These are phyloP conservation scores for Mortierella sp. DNA, from an alignment of 371 early-diverging fungal species.

Conservation along the genomic window DNA sequence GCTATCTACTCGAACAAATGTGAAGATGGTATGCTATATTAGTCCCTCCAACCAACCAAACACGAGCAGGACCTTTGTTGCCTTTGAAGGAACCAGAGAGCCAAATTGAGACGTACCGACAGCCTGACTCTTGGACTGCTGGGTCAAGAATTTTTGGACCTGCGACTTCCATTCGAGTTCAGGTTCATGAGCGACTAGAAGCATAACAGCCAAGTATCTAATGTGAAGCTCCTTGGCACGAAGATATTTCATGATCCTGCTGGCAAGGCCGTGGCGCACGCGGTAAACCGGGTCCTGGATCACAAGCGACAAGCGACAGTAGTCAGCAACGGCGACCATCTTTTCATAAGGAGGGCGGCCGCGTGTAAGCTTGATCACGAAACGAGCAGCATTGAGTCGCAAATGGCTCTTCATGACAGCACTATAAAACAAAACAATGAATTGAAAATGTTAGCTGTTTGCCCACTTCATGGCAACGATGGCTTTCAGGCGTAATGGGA, in stretches of 20 bases:
- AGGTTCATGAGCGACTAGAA: slow-evolving; percentile 91
- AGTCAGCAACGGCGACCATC: slow-evolving; percentile 67
- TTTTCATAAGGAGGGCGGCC: slow-evolving; percentile 62
- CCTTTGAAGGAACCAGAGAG: background rate
- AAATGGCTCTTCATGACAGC: slow-evolving; percentile 64
- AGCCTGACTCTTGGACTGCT: slow-evolving; percentile 59
- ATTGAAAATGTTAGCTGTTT: no score
- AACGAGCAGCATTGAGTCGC: slow-evolving; percentile 77
- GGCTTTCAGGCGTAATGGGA: background rate
- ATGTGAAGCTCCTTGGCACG: slow-evolving; percentile 70
- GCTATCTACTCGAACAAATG: slow-evolving; percentile 14
- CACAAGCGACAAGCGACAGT: slow-evolving; percentile 70
- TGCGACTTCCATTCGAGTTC: slow-evolving; percentile 72
- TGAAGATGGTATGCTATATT: background rate
- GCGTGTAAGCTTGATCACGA: slow-evolving; percentile 77
- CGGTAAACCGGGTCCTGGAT: slow-evolving; percentile 85
- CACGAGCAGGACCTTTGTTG: no score
- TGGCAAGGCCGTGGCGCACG: slow-evolving; percentile 83
- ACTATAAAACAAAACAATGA: slow-evolving; percentile 12
- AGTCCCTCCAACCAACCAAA: background rate
- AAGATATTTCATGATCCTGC: slow-evolving; percentile 80
- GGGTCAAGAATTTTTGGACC: slow-evolving; percentile 63
- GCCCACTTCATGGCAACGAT: background rate
- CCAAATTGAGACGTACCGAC: slow-evolving; percentile 37
- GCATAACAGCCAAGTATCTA: slow-evolving; percentile 78